A percentile compares a stretch with the other conserved stretches of the same genome.
Evolutionary conservation across 805 yeast species (phyloP).

Genomic region (Pichia sporocuriosa): DNA sequence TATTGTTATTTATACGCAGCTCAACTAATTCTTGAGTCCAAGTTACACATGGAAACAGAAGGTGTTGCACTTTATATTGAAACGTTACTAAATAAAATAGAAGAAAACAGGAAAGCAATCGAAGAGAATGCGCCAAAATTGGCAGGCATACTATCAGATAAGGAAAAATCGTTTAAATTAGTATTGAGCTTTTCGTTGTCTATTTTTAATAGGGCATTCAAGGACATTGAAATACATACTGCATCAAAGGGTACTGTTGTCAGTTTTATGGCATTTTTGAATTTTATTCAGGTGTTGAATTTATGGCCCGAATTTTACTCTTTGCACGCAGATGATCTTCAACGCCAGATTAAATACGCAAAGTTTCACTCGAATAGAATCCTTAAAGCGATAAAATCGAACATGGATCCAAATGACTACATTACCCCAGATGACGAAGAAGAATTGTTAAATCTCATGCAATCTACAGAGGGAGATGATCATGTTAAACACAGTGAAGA

Average conservation of each 20-base stretch:
- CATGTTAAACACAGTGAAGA: too few species aligned
- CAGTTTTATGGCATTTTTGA: constrained; percentile 47
- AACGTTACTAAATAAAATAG: constrained; percentile 63
- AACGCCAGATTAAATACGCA: constrained; percentile 47
- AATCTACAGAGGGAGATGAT: too few species aligned
- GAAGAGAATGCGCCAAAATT: constrained; percentile 34
- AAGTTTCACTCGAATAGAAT: constrained; percentile 59
- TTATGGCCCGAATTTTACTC: constrained; percentile 32
- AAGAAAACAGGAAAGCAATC: constrained; percentile 39
- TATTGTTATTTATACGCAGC: constrained; percentile 68
- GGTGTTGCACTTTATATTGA: constrained; percentile 57
- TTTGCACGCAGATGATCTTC: constrained; percentile 20
- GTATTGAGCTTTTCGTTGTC: constrained; percentile 50
- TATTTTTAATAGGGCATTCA: constrained; percentile 48
- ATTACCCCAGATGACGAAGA: constrained; percentile 34
- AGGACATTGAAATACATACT: constrained; percentile 38
- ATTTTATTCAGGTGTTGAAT: constrained; percentile 44
- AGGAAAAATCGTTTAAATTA: constrained; percentile 49
- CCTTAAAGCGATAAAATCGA: constrained; percentile 39
- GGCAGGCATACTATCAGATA: constrained; percentile 49
- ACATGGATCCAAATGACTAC: constrained; percentile 54
- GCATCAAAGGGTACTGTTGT: constrained; percentile 41
- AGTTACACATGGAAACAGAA: constrained; percentile 49
- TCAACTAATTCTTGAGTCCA: constrained; percentile 56
- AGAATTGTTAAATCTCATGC: constrained; percentile 15